phyloP scores from a whole-genome alignment of 306 rosid genomes.

The Begonia masoniana region DNA sequence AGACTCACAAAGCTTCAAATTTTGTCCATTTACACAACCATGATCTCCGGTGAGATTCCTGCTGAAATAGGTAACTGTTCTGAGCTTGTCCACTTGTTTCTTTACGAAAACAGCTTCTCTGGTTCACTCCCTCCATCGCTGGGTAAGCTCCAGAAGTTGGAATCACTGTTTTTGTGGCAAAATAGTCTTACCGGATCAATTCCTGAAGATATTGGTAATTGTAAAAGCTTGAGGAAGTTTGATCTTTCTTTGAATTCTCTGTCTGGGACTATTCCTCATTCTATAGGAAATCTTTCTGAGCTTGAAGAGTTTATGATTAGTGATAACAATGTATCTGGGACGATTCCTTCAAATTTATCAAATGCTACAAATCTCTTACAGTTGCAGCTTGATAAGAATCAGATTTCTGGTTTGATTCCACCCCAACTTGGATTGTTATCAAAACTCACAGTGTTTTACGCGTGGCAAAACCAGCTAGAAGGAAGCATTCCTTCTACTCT shows the following conservation, averaged over 20 bases:
- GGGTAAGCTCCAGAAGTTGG: constrained; percentile 68
- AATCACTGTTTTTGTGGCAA: constrained; percentile 73
- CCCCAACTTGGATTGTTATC: constrained; percentile 53
- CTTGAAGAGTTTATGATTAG: constrained; percentile 91
- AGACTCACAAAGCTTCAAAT: constrained; percentile 53
- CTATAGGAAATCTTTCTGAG: constrained; percentile 35
- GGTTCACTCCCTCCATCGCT: constrained; percentile 74
- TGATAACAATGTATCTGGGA: constrained; percentile 76
- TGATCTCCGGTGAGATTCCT: constrained; percentile 92
- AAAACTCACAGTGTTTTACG: constrained; percentile 55
- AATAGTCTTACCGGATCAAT: constrained; percentile 60
- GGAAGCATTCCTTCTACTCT: constrained; percentile 76
- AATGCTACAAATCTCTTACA: constrained; percentile 52
- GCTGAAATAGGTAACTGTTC: constrained; percentile 76
- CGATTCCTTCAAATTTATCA: constrained; percentile 63
- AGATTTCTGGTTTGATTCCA: constrained; percentile 86
- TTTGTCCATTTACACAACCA: constrained; percentile 75
- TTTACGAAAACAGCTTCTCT: constrained; percentile 71
- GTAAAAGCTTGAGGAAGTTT: constrained; percentile 59
- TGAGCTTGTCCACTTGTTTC: constrained; percentile 64
- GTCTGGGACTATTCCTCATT: constrained; percentile 71
- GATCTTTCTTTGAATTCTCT: constrained; percentile 80
- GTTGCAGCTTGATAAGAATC: constrained; percentile 80
- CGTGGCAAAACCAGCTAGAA: constrained; percentile 90
- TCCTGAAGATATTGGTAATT: constrained; percentile 75